Evolutionary conservation across 495 filamentous ascomycete genomes (phyloP).

Genomic region (Podospora comata): DNA sequence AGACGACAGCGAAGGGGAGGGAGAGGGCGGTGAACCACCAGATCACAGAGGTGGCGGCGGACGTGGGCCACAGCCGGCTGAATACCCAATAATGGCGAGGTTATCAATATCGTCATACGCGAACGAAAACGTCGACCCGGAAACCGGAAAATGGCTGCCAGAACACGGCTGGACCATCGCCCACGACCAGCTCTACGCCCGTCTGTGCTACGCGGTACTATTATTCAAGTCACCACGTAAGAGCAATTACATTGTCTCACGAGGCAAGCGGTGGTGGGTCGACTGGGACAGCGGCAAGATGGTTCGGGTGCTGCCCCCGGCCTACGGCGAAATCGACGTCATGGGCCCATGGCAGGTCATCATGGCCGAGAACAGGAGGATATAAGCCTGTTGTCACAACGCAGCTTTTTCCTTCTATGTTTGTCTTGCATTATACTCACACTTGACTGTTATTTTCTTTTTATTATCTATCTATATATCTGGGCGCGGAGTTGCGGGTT

Average conservation of each 20-base stretch:
- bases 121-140: slow-evolving; percentile 36
- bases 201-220: slow-evolving; percentile 52
- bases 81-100: slow-evolving; percentile 28
- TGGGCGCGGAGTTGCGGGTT: not conserved
- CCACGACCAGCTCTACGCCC: slow-evolving; percentile 53
- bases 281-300: slow-evolving; percentile 48
- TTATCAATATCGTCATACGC: slow-evolving; percentile 35
- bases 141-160: slow-evolving; percentile 51
- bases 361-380: slow-evolving; percentile 32
- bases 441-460: slow-evolving; percentile 14
- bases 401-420: not conserved
- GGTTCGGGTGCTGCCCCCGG: slow-evolving; percentile 41
- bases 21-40: slow-evolving; percentile 14
- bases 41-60: slow-evolving; percentile 7
- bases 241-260: slow-evolving; percentile 43
- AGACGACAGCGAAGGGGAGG: slow-evolving; percentile 20
- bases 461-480: slow-evolving; percentile 10
- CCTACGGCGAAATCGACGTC: slow-evolving; percentile 39
- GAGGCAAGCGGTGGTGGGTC: slow-evolving; percentile 47
- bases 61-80: slow-evolving; percentile 14
- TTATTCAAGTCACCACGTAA: slow-evolving; percentile 44
- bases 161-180: slow-evolving; percentile 43
- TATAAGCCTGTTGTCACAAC: slow-evolving; percentile 20
- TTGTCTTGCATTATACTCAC: slow-evolving; percentile 5
- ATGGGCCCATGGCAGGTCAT: slow-evolving; percentile 39